A percentile compares a stretch with the other conserved stretches of the same genome.
Conservation (phyloP, 2,329 filamentous ascomycete species). For the Ceratocystis albifundus region DNA sequence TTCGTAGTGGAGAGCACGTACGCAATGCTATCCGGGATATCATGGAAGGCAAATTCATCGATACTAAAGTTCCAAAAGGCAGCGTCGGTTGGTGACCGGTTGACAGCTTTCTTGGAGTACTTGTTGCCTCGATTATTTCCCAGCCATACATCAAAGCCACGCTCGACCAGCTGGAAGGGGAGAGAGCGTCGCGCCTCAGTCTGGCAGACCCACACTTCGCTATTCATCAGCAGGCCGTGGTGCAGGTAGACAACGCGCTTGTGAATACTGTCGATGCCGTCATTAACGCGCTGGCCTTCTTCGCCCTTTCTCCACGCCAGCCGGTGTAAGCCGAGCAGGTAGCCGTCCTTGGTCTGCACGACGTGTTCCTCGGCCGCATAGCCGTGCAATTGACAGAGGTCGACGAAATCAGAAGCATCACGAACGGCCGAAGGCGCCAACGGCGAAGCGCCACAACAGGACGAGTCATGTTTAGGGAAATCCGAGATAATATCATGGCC, state of each 20-base stretch:
- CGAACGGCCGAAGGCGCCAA: constrained; percentile 59
- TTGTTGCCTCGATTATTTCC: constrained; percentile 98
- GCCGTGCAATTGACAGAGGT: constrained; percentile 82
- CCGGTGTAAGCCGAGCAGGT: constrained; percentile 78
- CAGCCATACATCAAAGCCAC: constrained; percentile 93
- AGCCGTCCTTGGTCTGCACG: constrained; percentile 87
- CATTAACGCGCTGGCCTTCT: constrained; percentile 66
- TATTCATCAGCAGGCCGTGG: constrained; percentile 96
- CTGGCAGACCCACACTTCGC: constrained; percentile 92
- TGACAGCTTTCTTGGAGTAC: constrained; percentile 89
- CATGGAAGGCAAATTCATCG: constrained; percentile 94
- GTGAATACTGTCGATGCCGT: constrained; percentile 51
- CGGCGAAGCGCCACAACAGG: constrained; percentile 34
- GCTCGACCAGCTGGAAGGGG: constrained; percentile 78
- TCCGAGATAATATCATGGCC: constrained; percentile 38
- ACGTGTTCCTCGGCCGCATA: constrained; percentile 95
- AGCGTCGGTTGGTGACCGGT: constrained; percentile 58
- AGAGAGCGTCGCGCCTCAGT: constrained; percentile 77
- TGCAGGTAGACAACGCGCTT: constrained; percentile 91
- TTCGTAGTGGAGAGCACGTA: constrained; percentile 79
- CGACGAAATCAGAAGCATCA: constrained; percentile 81
- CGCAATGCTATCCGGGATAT: constrained; percentile 87
- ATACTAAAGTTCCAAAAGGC: constrained; percentile 98
- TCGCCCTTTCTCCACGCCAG: constrained; percentile 74
- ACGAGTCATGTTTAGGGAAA: background rate